Evolutionary conservation across 2,329 filamentous ascomycete species (phyloP), one percentile per base, ranked within the genome.

Genomic region (Penicillium sp.): DNA sequence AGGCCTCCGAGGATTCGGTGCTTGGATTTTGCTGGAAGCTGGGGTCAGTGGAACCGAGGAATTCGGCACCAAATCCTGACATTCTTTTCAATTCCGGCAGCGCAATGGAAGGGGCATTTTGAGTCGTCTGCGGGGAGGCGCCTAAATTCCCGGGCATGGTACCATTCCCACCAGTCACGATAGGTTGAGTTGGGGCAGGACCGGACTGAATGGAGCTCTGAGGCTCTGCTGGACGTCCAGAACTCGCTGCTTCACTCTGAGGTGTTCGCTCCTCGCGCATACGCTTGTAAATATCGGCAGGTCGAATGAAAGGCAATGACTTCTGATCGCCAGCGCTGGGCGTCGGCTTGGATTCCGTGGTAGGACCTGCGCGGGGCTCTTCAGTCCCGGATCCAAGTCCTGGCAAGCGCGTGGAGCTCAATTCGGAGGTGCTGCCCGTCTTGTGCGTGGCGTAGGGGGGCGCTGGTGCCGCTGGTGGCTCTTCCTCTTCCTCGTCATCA

Each of bases 271-370:
- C 89, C 67, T 91, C 89, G 56, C 86, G 86, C 74, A 89, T 83
- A 6, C 89, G 86, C 71, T 86, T 89, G 74, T 94, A 93, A 45
- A 93, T 89, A 67, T 96, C 91, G 13, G 89, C 86, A 1, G 92
- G 91, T 40, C 90, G 84, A 59, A 92, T 83, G 67, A 94, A 88
- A 0, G 88, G 84, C 22, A 86, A 77, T 0, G 86, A 74, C 68
- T 88, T 88, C 54, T 79, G 64, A 19, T 65, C 64, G 26, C 62
- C 53, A 38, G 42, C 60, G 22, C 38, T 51, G 26, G 82, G 67
- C 28, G 77, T 77, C 15, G 56, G 50, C 26, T 63, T 65, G 9
- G 51, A 50, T 12, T 69, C 70, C 33, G 45, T 37, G 7, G 68
- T 63, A n/a, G 55, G 73, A 68, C 33, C 63, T 12, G 37, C 47